These are phyloP conservation scores for Casuarina glauca DNA, from an alignment of 306 rosid species.

Conservation along the genomic window DNA sequence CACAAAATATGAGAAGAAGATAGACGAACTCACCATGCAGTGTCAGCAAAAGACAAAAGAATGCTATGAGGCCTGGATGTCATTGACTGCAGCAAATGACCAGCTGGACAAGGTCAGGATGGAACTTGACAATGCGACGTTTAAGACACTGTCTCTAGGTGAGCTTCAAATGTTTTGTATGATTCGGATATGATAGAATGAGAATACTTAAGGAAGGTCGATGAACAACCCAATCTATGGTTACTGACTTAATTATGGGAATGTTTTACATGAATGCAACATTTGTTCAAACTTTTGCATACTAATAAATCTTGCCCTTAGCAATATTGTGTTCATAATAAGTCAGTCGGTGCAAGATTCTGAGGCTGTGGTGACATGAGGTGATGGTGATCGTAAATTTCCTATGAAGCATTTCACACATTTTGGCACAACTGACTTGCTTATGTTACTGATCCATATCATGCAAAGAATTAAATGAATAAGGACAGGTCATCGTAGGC, in stretches of 20 bases:
- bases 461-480: background rate
- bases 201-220: background rate
- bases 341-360: background rate
- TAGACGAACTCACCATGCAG: constrained; percentile 62
- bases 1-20: constrained; percentile 68
- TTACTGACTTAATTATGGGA: constrained; percentile 17
- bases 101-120: constrained; percentile 65
- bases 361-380: background rate
- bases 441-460: background rate
- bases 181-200: background rate
- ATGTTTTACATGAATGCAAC: background rate
- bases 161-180: constrained; percentile 22
- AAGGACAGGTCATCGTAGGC: constrained; percentile 9
- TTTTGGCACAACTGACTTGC: background rate
- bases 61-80: constrained; percentile 92
- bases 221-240: background rate
- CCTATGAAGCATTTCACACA: background rate
- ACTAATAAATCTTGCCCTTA: background rate
- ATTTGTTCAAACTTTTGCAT: background rate
- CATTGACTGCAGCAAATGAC: constrained; percentile 68
- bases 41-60: constrained; percentile 74
- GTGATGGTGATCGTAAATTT: background rate
- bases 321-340: background rate
- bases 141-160: constrained; percentile 66
- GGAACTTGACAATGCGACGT: constrained; percentile 73